A percentile compares a stretch with the other conserved stretches of the same genome.
These are phyloP conservation scores for Cladosporium halotolerans DNA, from an alignment of 2,329 filamentous ascomycete species.

Conservation along the genomic window DNA sequence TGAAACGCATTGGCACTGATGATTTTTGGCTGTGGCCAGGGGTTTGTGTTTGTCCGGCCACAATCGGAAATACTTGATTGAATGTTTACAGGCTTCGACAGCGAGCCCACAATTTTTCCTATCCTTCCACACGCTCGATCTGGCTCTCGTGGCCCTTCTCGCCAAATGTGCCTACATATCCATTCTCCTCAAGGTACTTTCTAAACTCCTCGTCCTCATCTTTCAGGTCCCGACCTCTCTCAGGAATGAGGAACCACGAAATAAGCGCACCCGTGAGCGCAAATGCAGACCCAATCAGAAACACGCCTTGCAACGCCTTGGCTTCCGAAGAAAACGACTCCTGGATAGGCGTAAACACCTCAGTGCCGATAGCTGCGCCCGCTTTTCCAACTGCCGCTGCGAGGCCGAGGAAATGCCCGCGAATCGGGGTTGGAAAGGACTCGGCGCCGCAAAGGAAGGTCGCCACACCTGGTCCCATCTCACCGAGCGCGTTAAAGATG, in stretches of 20 bases:
- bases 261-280: slow-evolving; percentile 41
- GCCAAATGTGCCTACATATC: slow-evolving; percentile 21
- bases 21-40: no score
- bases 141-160: background rate
- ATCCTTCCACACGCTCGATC: background rate
- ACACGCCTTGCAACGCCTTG: slow-evolving; percentile 45
- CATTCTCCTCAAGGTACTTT: slow-evolving; percentile 39
- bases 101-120: no score
- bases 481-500: slow-evolving; percentile 69
- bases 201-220: slow-evolving; percentile 42
- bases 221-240: slow-evolving; percentile 38
- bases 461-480: slow-evolving; percentile 68
- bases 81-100: no score
- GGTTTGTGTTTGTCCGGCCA: no score
- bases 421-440: slow-evolving; percentile 73
- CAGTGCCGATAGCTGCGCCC: slow-evolving; percentile 73
- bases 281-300: slow-evolving; percentile 48
- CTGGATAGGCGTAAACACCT: slow-evolving; percentile 55
- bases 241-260: slow-evolving; percentile 42
- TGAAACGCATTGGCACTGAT: no score
- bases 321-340: slow-evolving; percentile 19
- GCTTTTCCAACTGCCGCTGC: slow-evolving; percentile 69
- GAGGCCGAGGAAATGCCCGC: slow-evolving; percentile 65
- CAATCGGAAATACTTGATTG: no score
- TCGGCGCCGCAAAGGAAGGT: slow-evolving; percentile 81